These are phyloP conservation scores for Lactifluus rugatus DNA, from an alignment of 768 basidiomycete genomes.

Conservation along the genomic window DNA sequence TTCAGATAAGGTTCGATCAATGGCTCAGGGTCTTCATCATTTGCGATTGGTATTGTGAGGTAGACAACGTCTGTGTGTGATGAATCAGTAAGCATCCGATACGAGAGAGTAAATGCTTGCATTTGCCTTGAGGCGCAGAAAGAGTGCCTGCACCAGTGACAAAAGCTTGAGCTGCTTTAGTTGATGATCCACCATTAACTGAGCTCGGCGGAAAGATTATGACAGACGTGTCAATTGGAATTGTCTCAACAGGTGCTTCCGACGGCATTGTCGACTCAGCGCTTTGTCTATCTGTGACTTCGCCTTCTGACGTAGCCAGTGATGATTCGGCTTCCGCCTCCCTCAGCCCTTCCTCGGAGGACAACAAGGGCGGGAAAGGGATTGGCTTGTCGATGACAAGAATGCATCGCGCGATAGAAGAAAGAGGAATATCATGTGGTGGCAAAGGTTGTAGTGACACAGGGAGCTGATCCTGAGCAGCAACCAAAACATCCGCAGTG, in stretches of 20 bases:
- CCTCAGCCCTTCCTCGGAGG: slow-evolving; percentile 23
- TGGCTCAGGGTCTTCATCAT: slow-evolving; percentile 15
- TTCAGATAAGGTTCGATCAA: slow-evolving; percentile 25
- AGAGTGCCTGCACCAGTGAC: slow-evolving; percentile 65
- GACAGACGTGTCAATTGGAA: slow-evolving; percentile 49
- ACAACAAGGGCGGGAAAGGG: slow-evolving; percentile 23
- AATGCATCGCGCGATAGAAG: slow-evolving; percentile 37
- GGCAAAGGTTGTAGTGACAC: background rate
- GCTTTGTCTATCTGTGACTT: background rate
- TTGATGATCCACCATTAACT: slow-evolving; percentile 37
- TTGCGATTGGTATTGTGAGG: slow-evolving; percentile 14
- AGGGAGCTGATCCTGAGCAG: slow-evolving; percentile 32
- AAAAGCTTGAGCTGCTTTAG: slow-evolving; percentile 45
- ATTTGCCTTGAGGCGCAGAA: slow-evolving; percentile 65
- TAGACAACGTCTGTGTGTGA: slow-evolving; percentile 16
- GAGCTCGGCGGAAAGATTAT: slow-evolving; percentile 69
- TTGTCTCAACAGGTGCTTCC: background rate
- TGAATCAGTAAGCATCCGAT: background rate
- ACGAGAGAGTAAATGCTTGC: slow-evolving; percentile 32
- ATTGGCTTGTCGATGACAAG: slow-evolving; percentile 40
- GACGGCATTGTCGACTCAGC: background rate
- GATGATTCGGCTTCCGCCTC: slow-evolving; percentile 19
- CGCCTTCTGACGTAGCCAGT: slow-evolving; percentile 6
- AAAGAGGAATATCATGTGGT: background rate
- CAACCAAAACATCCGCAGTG: slow-evolving; percentile 44